Conservation (phyloP, 2,329 filamentous ascomycete genomes). For the Pseudogymnoascus sp. region DNA sequence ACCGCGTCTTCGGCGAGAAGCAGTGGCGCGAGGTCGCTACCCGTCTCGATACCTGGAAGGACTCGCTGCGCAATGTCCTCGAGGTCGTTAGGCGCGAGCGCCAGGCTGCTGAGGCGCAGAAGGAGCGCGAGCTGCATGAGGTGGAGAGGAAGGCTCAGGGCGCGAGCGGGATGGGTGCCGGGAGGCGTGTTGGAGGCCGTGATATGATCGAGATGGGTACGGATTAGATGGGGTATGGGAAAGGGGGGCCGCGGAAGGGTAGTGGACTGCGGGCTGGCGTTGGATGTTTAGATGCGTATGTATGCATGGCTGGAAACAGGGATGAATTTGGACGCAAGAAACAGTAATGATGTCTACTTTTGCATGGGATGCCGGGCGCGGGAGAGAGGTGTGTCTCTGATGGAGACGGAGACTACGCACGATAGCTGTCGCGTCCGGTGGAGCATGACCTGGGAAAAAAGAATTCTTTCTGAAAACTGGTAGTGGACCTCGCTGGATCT, state of each 20-base stretch:
- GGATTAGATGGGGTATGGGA: slow-evolving; percentile 19
- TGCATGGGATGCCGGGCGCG: not conserved
- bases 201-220: slow-evolving; percentile 29
- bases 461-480: not conserved
- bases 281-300: not conserved
- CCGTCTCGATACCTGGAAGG: slow-evolving; percentile 83
- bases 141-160: slow-evolving; percentile 51
- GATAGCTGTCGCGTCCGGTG: not conserved
- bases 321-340: not conserved
- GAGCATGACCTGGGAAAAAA: not conserved
- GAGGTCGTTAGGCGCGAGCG: slow-evolving; percentile 72
- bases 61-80: slow-evolving; percentile 70
- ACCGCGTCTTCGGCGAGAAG: slow-evolving; percentile 94
- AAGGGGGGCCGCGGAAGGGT: not conserved
- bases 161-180: slow-evolving; percentile 29
- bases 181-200: slow-evolving; percentile 34
- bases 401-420: not conserved
- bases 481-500: not conserved
- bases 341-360: not conserved
- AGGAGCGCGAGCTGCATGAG: slow-evolving; percentile 68
- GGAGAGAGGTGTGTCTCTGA: not conserved
- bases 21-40: slow-evolving; percentile 95
- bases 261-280: not conserved
- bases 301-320: not conserved
- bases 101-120: slow-evolving; percentile 65